Conservation (phyloP, 345 rosid species). For the Eucalyptus rudis region DNA sequence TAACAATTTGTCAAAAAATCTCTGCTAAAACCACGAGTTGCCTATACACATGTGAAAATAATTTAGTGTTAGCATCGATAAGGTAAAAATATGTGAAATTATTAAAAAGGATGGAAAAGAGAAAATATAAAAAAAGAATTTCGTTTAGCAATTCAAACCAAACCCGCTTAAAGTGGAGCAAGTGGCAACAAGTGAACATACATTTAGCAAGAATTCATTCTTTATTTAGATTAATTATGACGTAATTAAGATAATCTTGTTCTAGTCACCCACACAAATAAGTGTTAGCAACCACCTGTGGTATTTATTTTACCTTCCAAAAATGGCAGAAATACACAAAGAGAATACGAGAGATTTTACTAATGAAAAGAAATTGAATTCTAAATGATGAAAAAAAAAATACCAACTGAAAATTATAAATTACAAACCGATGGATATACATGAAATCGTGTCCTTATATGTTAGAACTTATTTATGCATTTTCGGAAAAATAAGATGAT, state of each 20-base stretch:
- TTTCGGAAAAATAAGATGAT: not conserved
- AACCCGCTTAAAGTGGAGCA: too few relatives aligned
- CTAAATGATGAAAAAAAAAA: not conserved
- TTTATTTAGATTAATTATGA: not conserved
- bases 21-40: too few relatives aligned
- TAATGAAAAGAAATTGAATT: not conserved
- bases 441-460: not conserved
- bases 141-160: too few relatives aligned
- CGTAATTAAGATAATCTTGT: not conserved
- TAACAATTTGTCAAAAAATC: too few relatives aligned
- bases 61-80: too few relatives aligned
- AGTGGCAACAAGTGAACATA: too few relatives aligned
- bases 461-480: not conserved
- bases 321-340: not conserved
- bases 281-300: not conserved
- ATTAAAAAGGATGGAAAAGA: too few relatives aligned
- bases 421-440: not conserved
- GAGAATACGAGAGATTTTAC: not conserved
- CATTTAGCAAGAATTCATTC: not conserved
- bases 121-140: too few relatives aligned
- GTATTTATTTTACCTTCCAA: not conserved
- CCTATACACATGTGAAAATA: too few relatives aligned
- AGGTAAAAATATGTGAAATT: too few relatives aligned
- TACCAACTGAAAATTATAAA: too few relatives aligned
- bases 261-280: not conserved